Base-by-base conservation (phyloP, 2,329 filamentous ascomycete species). In the Aureobasidium melanogenum region DNA sequence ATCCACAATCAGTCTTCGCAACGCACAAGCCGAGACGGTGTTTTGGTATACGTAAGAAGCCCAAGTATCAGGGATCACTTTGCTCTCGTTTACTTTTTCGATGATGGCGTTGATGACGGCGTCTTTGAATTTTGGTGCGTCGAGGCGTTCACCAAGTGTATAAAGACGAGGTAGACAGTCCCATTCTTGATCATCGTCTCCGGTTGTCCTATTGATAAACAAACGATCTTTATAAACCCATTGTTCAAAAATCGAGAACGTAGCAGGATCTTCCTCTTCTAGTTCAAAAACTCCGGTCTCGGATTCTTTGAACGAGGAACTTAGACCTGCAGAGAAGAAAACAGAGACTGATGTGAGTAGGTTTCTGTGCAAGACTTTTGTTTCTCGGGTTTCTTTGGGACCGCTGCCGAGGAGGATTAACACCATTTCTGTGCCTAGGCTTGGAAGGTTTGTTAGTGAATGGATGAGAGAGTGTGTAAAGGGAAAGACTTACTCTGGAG, bases 71-170 rank as follows among this genome's bases (percentile, higher is more conserved):
- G 58, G 44, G 19, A 41, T 30, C 17, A 43, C 41, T n/a, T 61
- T 24, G 5, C 19, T 44, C 32, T 52, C 39, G 19, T 14, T 19
- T 3, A 48, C 19, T 50, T 61, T 63, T 12, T 65, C 59, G 5
- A 63, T 47, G n/a, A 66, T 54, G 14, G 43, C 55, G 22, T 63
- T 54, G 5, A 64, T 55, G 26, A 66, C 52, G 3, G 46, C 52
- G 39, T 67, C 63, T 26, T 65, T 64, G 61, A 66, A 66, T 3
- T 28, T 41, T 1, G 30, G 17, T 34, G 63, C 63, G 14, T 61
- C 46, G 6, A 67, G 22, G 19, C 64, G 56, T 22, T 67, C 62
- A 2, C 64, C 65, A 8, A 67, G 57, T 3, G 64, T 60, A 56
- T 65, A 67, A 8, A 56, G 50, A 7, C 46, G 30, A 26, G 46